Base-by-base conservation (phyloP, 768 basidiomycete genomes). In the Phaffia tasmanica region DNA sequence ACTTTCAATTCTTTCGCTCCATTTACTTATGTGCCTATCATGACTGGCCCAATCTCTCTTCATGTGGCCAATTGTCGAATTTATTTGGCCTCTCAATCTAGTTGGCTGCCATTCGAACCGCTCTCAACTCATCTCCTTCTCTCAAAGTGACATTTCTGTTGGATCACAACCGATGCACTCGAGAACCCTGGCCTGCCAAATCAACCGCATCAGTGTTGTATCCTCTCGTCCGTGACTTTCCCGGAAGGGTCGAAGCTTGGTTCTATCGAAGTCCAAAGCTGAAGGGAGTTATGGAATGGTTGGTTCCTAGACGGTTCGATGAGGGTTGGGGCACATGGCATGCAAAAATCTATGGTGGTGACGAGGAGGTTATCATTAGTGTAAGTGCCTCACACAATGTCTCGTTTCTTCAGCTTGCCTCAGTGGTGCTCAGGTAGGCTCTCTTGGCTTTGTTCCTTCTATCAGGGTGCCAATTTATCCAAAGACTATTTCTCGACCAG, bases 311-410 rank as follows among this genome's bases (percentile, higher is more conserved):
- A 27, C 81, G 95, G 63, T 95, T 90, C 77, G 94, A 99, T 72
- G 95, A 99, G 78, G 95, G 93, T 1, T 98, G 92, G 88, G 94
- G 93, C 0, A 90, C 93, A 1, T 97, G 93, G 93, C 95, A 98
- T 75, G 86, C 89, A 3, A 99, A 99, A 77, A 82, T 92, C 64
- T 99, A 99, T 73, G 91, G 90, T 23, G 86, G 83, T 0, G 95
- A 99, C 74, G 86, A 97, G 73, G 85, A 93, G 62, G 81, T 99
- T 53, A 84, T 99, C 75, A 84, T 99, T 68, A 89, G 85, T 72
- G 95, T 95, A 42, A 4, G 35, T 42, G 35, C 35, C 11, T 8
- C 25, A 25, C 19, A 7, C 14, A 19, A n/a, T 32, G 64, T 23
- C 56, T 25, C n/a, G 19, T 27, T n/a, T 32, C 14, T n/a, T 8